A percentile compares a stretch with the other conserved stretches of the same genome.
Evolutionary conservation across 2,329 filamentous ascomycete genomes (phyloP).

Genomic region (Juglanconis juglandina): DNA sequence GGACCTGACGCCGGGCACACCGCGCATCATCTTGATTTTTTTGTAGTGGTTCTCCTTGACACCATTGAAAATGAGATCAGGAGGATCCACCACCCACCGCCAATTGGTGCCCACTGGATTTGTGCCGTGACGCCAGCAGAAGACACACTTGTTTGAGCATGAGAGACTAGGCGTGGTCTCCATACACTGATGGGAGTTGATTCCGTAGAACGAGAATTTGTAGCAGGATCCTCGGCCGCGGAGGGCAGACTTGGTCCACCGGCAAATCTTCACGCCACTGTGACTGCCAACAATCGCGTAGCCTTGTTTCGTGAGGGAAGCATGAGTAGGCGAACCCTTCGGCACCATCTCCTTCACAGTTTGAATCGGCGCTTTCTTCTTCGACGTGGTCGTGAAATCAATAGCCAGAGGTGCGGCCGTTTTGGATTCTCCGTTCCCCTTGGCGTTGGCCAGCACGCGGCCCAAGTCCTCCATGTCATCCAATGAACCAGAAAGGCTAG

Average conservation of each 20-base stretch:
- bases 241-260: conserved; percentile 96
- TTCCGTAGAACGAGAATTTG: conserved; percentile 97
- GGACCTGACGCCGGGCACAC: conserved; percentile 85
- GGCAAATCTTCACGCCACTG: conserved; percentile 94
- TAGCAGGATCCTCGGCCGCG: conserved; percentile 94
- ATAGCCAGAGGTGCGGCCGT: conserved; percentile 61
- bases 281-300: conserved; percentile 94
- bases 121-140: conserved; percentile 97
- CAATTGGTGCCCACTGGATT: conserved; percentile 96
- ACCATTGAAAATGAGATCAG: conserved; percentile 83
- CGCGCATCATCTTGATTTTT: conserved; percentile 96
- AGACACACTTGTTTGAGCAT: conserved; percentile 97
- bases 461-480: conserved; percentile 86
- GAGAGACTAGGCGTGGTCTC: conserved; percentile 93
- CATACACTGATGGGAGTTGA: conserved; percentile 96
- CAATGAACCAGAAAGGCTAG: conserved; percentile 48
- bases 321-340: conserved; percentile 81
- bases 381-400: conserved; percentile 68
- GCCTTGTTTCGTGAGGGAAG: conserved; percentile 89
- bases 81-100: conserved; percentile 92
- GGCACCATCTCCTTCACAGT: conserved; percentile 89
- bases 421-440: conserved; percentile 29
- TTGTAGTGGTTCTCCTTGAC: conserved; percentile 91
- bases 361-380: conserved; percentile 41
- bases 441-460: conserved; percentile 54